Evolutionary conservation across 1,139 yeast species (phyloP).

Genomic region (Candida sojae): DNA sequence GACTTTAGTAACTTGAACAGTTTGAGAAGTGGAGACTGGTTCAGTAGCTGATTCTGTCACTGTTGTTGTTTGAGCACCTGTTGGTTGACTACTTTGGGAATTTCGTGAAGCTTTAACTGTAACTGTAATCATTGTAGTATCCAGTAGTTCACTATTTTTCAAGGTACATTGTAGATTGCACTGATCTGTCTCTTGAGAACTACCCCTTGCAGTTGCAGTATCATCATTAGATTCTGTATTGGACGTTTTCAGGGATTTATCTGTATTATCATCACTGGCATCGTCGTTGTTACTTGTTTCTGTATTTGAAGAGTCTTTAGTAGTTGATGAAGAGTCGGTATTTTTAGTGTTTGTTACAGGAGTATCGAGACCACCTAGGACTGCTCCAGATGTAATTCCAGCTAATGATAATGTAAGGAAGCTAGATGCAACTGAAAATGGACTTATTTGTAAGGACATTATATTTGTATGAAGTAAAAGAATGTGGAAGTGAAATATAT

Average conservation of each 20-base stretch:
- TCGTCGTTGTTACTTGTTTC: neutral
- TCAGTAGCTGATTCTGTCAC: neutral
- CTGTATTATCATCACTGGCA: too few species aligned
- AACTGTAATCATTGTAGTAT: constrained; percentile 7
- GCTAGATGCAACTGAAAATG: constrained; percentile 14
- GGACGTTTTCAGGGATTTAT: too few species aligned
- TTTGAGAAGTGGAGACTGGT: neutral
- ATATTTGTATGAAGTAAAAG: neutral
- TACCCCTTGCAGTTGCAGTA: neutral
- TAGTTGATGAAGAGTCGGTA: constrained; percentile 8
- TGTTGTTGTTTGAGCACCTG: neutral
- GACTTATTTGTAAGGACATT: constrained; percentile 19
- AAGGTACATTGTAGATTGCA: too few species aligned
- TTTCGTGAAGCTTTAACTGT: neutral
- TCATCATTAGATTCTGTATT: neutral
- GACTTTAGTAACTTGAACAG: neutral
- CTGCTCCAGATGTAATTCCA: constrained; percentile 11
- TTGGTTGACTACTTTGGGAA: neutral
- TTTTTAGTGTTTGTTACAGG: constrained; percentile 5
- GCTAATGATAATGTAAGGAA: constrained; percentile 17
- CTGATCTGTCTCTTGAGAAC: neutral
- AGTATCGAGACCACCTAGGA: constrained; percentile 19
- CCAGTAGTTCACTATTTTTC: neutral
- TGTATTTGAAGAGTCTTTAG: constrained; percentile 1
- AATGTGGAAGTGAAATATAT: too few species aligned